Evolutionary conservation across 805 yeast species (phyloP), one percentile per base, ranked within the genome.

Genomic region (Candida pseudoglaebosa): DNA sequence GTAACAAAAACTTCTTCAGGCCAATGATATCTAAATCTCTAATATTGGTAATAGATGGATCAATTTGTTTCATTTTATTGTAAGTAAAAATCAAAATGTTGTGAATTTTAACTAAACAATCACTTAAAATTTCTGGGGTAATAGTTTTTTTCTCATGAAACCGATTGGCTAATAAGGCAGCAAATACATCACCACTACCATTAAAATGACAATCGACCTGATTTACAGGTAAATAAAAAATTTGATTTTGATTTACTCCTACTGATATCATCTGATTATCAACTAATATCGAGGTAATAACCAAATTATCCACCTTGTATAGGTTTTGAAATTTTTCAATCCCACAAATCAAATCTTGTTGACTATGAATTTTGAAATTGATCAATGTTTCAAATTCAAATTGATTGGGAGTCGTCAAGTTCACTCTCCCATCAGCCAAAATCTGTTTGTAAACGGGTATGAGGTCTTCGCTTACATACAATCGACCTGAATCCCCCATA

Each of bases 401-500:
- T 50, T 83, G 90, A 53, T 84, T 84, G 1, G 93, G 91, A 0
- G 89, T 80, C 2, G 76, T 72, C 26, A 82, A 49, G 30, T 68
- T 66, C 1, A 84, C 71, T 15, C 48, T 41, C 2, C 73, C 74
- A 4, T 61, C 53, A 9, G 41, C 38, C 24, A 83, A 54, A n/a
- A 81, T 60, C 9, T 65, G 44, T 47, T 67, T 64, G 52, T 82
- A 82, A 2, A 71, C 57, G 0, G 77, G 76, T 0, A 82, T 64
- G 18, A 81, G 70, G 9, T 64, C 71, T 38, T 71, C 73, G 41
- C 72, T 71, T 1, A 91, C 96, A 56, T 91, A 91, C 3, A 89
- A 59, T 41, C 67, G 72, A 1, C 96, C 96, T 49, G 87, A 82
- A 54, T 91, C 98, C 9, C 98, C 98, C 56, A 91, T 62, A 1